Evolutionary conservation across 495 filamentous ascomycete species (phyloP), one percentile per base, ranked within the genome.

Genomic region (Emericellopsis terricola): DNA sequence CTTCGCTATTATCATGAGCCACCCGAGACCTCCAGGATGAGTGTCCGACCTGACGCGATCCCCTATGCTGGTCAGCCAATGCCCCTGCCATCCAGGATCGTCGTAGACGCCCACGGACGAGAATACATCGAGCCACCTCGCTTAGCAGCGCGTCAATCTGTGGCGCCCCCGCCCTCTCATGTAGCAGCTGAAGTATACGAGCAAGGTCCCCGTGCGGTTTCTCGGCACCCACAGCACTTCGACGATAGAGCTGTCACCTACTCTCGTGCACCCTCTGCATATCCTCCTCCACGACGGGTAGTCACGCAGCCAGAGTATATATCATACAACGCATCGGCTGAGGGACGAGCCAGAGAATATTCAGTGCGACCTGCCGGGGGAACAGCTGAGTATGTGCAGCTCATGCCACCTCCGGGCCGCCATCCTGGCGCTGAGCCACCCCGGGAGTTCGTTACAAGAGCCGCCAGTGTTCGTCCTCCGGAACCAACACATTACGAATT

Each of bases 41-140:
- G 57, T 39, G 46, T 56, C 16, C 61, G 56, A 8, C 60, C 62
- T 19, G 50, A 61, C 37, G 44, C 47, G 29, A 59, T 64, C 34
- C 55, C 63, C 23, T 51, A 60, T 8, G 60, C 73, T 39, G 65
- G 73, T 47, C 64, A 68, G 19, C 70, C 77, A 18, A 61, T 68
- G 17, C 62, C 62, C 16, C 64, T 69, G 1, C 39, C 55, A n/a
- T 41, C 56, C 21, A 68, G 78, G 31, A 70, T 81, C 37, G 53
- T 82, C 29, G 55, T 84, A 30, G 78, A 83, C 48, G 66, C 76
- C 35, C 71, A 68, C 52, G 79, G 79, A 15, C 72, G 72, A 37
- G 64, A 79, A 44, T 86, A 75, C 43, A 55, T 76, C 31, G 77
- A 79, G 47, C 62, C 64, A 20, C 52, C 72, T 5, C 46, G 66